phyloP scores from a whole-genome alignment of 176 grass and related monocot genomes.

The Hyparrhenia diplandra region DNA sequence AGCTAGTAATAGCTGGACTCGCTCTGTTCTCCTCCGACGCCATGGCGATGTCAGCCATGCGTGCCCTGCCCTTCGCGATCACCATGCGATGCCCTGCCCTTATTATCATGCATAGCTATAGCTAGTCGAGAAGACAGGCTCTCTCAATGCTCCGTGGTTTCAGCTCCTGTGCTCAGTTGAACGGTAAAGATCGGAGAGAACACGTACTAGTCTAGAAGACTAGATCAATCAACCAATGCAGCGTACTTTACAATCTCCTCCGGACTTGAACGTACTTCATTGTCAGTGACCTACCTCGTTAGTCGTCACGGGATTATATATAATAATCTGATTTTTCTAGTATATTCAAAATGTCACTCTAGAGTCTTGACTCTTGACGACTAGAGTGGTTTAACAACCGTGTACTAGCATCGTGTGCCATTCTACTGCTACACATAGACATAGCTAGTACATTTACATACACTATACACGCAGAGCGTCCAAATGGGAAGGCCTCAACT shows the following conservation, averaged over 20 bases:
- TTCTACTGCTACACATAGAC: not conserved
- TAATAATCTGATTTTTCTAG: not conserved
- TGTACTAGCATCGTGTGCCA: not conserved
- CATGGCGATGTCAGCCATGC: too few relatives aligned
- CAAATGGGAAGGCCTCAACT: slow-evolving; percentile 2
- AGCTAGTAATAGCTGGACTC: not conserved
- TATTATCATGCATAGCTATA: too few relatives aligned
- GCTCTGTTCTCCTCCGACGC: too few relatives aligned
- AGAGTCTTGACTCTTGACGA: not conserved
- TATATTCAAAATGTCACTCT: not conserved
- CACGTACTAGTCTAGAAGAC: too few relatives aligned
- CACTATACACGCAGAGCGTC: not conserved
- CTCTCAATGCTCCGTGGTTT: too few relatives aligned
- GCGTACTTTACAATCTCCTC: not conserved
- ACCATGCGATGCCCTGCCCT: too few relatives aligned
- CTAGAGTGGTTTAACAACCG: slow-evolving; percentile 11
- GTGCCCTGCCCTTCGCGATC: too few relatives aligned
- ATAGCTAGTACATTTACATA: too few relatives aligned
- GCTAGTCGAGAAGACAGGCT: too few relatives aligned
- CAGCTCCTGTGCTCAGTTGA: too few relatives aligned
- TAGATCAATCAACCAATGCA: too few relatives aligned
- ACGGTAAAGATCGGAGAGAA: too few relatives aligned
- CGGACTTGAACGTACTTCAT: not conserved
- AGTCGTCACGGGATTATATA: not conserved
- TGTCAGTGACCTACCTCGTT: not conserved